These are phyloP conservation scores for Capsicum baccatum DNA, from an alignment of 257 asterid genomes.

Conservation along the genomic window DNA sequence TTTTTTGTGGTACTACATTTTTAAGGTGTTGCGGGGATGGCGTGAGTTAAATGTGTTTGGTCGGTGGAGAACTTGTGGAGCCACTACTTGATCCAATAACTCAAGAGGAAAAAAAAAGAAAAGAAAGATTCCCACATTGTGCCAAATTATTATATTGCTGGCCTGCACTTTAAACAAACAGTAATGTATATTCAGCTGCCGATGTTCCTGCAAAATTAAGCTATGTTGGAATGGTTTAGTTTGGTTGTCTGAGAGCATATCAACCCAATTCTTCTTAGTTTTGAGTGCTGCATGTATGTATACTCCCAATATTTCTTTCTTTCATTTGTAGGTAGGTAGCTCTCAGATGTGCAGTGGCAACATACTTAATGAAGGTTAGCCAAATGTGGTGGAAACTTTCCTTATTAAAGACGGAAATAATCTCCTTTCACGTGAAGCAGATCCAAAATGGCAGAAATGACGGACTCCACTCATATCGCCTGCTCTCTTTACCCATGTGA, in stretches of 20 bases:
- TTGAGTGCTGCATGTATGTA: too few relatives aligned
- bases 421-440: slow-evolving; percentile 19
- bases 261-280: too few relatives aligned
- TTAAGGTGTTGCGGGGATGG: not conserved
- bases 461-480: not conserved
- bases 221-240: not conserved
- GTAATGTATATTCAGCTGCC: not conserved
- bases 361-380: not conserved
- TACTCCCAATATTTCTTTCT: too few relatives aligned
- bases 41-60: not conserved
- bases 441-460: not conserved
- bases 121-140: not conserved
- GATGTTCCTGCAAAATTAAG: too few relatives aligned
- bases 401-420: not conserved
- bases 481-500: slow-evolving; percentile 3
- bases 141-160: not conserved
- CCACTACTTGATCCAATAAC: not conserved
- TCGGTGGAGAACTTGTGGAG: slow-evolving; percentile 1
- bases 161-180: too few relatives aligned
- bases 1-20: not conserved
- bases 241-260: not conserved
- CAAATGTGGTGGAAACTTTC: not conserved
- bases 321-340: not conserved
- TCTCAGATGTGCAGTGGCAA: not conserved
- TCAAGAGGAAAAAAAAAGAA: not conserved